Evolutionary conservation across 306 rosid species (phyloP), one percentile per base, ranked within the genome.

Genomic region (Fagus crenata): DNA sequence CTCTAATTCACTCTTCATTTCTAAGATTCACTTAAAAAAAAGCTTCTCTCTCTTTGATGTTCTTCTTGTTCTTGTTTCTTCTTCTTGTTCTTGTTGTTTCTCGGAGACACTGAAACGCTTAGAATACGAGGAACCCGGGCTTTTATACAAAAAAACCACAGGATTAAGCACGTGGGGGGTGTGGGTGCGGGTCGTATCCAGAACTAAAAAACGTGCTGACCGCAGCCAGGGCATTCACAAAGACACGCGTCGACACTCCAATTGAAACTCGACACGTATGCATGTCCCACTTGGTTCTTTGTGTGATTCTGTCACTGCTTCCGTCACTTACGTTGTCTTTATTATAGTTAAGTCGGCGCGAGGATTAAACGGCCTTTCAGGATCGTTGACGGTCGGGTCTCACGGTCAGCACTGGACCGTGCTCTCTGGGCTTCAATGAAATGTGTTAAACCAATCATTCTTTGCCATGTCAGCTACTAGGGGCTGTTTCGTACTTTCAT

Each of bases 281-380:
- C 6, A 36, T 33, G 80, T n/a, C 37, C 33, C 0, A 49, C 9
- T 9, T 46, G 8, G 51, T 46, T 18, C 0, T 11, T 0, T 6
- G 15, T 54, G 15, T 54, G 4, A 68, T 91, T 81, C 61, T 82
- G 97, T 93, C 97, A 93, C 4, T 69, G 96, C 94, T 84, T 86
- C 14, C 94, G 90, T 93, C 93, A 91, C 75, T 22, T 9, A 0
- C 0, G 1, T 71, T 46, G 81, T 71, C 77, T 58, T 43, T 61
- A 40, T 51, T 18, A 2, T 18, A 6, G 14, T 6, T 59, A 37
- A 58, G 69, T 81, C 81, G 78, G 80, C 70, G 51, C 28, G 28
- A 22, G 28, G 28, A 22, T 22, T 73, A 36, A 8, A 6, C 6
- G 3, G 32, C 74, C 36, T 5, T 74, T n/a, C 63, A 49, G 28